Evolutionary conservation across 2,329 filamentous ascomycete genomes (phyloP).

Genomic region (Trichoderma harzianum): DNA sequence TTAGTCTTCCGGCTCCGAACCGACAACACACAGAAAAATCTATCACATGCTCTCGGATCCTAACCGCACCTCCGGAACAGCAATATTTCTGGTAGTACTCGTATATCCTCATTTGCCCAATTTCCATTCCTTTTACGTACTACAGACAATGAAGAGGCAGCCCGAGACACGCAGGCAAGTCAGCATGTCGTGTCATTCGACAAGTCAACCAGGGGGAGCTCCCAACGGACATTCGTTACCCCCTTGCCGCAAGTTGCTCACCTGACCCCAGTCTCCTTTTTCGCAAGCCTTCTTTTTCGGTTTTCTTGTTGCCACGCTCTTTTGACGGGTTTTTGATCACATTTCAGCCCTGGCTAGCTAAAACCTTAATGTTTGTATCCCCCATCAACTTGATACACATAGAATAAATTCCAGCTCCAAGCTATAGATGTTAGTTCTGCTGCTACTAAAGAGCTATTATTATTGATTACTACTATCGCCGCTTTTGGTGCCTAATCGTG

Average conservation of each 20-base stretch:
- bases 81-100: background rate
- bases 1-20: background rate
- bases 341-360: slow-evolving; percentile 1
- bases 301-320: background rate
- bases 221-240: no score
- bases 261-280: background rate
- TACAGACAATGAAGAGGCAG: background rate
- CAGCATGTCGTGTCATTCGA: background rate
- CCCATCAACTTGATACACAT: background rate
- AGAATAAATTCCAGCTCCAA: background rate
- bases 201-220: background rate
- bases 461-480: background rate
- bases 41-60: background rate
- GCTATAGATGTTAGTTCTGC: background rate
- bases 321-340: background rate
- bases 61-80: background rate
- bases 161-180: background rate
- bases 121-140: background rate
- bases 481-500: background rate
- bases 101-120: background rate
- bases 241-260: slow-evolving; percentile 5
- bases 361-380: background rate
- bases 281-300: no score
- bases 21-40: background rate
- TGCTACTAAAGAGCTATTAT: background rate